Conservation (phyloP, 768 basidiomycete genomes). For the Cytidiella melzeri region DNA sequence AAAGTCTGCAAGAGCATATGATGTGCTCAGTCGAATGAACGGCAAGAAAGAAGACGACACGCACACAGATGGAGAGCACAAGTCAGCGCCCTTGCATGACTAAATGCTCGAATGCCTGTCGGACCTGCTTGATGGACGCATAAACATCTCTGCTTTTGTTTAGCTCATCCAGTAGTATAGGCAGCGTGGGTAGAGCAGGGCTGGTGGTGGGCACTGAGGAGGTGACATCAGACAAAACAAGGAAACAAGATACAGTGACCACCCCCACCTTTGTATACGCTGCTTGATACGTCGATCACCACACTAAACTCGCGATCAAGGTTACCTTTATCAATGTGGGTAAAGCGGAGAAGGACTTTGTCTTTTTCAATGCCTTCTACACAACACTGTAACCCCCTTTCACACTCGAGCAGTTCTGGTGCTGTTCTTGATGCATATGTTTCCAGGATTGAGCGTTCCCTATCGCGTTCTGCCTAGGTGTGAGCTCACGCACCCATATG, state of each 20-base stretch:
- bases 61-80: not conserved
- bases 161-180: constrained; percentile 62
- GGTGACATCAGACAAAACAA: constrained; percentile 6
- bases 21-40: not conserved
- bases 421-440: constrained; percentile 44
- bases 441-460: constrained; percentile 54
- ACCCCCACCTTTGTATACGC: constrained; percentile 57
- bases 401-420: constrained; percentile 52
- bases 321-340: constrained; percentile 52
- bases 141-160: constrained; percentile 68
- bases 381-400: constrained; percentile 51
- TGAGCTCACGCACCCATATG: not conserved
- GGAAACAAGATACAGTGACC: not conserved
- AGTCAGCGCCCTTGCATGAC: constrained; percentile 7
- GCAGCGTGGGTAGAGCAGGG: constrained; percentile 60
- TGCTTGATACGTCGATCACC: constrained; percentile 64
- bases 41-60: not conserved
- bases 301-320: constrained; percentile 62
- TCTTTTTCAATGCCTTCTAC: constrained; percentile 79
- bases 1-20: not conserved
- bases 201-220: constrained; percentile 73
- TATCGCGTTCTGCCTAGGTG: constrained; percentile 49
- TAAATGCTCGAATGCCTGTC: constrained; percentile 43
- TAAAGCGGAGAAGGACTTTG: constrained; percentile 69
- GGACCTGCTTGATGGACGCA: constrained; percentile 60